Conservation (phyloP, 2,329 filamentous ascomycete genomes). For the Podosphaera xanthii region DNA sequence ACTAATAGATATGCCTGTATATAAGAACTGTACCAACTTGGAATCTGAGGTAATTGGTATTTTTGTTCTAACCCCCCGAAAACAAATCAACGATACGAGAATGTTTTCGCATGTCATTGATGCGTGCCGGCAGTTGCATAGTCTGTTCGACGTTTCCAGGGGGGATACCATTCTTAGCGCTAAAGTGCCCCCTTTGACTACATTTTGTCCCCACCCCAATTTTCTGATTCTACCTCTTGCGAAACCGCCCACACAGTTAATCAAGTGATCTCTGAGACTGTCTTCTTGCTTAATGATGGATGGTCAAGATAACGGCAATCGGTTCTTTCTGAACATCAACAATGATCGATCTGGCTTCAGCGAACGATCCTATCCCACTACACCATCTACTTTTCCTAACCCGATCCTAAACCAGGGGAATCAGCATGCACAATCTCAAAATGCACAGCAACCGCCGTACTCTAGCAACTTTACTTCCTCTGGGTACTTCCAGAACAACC, state of each 20-base stretch:
- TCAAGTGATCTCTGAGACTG: background rate
- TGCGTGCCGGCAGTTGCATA: background rate
- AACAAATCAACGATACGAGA: background rate
- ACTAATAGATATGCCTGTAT: background rate
- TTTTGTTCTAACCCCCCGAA: background rate
- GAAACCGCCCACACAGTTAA: background rate
- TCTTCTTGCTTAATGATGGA: background rate
- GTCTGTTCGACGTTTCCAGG: background rate
- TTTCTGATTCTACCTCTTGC: background rate
- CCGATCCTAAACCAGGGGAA: conserved; percentile 31
- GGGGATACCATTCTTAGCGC: background rate
- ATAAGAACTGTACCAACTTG: background rate
- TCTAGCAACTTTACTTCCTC: conserved; percentile 21
- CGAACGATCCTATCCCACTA: conserved; percentile 61
- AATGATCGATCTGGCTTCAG: conserved; percentile 42
- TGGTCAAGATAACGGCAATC: conserved; percentile 8
- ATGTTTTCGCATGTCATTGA: background rate
- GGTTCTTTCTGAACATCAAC: conserved; percentile 15
- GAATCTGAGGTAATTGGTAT: background rate
- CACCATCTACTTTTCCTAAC: conserved; percentile 88
- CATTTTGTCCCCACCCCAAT: background rate
- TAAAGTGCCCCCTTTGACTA: background rate
- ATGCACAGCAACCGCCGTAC: conserved; percentile 18
- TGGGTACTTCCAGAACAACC: conserved; percentile 39
- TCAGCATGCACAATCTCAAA: conserved; percentile 17